These are phyloP conservation scores for Allium fistulosum DNA, from an alignment of 106 monocot genomes.

Conservation along the genomic window DNA sequence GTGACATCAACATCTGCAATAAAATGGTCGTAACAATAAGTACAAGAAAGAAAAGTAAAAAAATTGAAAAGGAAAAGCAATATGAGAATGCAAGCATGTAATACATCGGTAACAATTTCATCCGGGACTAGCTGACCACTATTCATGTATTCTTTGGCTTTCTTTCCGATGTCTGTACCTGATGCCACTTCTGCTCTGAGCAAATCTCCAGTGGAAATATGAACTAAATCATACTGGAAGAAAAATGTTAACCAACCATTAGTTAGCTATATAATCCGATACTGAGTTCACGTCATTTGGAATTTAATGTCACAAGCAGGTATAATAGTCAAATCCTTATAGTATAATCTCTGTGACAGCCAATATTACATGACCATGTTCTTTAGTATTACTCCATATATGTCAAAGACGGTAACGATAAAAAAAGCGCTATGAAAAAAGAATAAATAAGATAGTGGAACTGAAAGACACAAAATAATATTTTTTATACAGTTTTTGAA, in stretches of 20 bases:
- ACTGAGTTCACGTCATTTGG: too few relatives aligned
- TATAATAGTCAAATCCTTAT: too few relatives aligned
- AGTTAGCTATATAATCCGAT: neutral
- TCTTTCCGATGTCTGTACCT: conserved; percentile 74
- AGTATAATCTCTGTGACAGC: too few relatives aligned
- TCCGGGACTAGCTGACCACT: conserved; percentile 84
- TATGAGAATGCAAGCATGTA: neutral
- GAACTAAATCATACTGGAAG: conserved; percentile 77
- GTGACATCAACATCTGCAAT: conserved; percentile 61
- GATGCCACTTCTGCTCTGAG: conserved; percentile 79
- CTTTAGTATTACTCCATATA: too few relatives aligned
- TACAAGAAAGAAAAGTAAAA: neutral
- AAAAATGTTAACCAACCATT: neutral
- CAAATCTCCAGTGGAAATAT: conserved; percentile 94
- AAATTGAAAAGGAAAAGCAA: neutral
- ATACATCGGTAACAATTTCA: conserved; percentile 81
- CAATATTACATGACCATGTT: too few relatives aligned
- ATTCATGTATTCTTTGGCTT: conserved; percentile 90
- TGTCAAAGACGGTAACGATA: too few relatives aligned
- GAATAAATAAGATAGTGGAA: too few relatives aligned
- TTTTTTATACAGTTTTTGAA: too few relatives aligned
- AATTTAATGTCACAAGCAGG: too few relatives aligned
- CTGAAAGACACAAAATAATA: too few relatives aligned
- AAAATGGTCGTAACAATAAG: conserved; percentile 1
- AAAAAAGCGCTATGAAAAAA: too few relatives aligned